A percentile compares a stretch with the other conserved stretches of the same genome.
Evolutionary conservation across 371 early-diverging fungal genomes (phyloP).

Genomic region (Apophysomyces variabilis): DNA sequence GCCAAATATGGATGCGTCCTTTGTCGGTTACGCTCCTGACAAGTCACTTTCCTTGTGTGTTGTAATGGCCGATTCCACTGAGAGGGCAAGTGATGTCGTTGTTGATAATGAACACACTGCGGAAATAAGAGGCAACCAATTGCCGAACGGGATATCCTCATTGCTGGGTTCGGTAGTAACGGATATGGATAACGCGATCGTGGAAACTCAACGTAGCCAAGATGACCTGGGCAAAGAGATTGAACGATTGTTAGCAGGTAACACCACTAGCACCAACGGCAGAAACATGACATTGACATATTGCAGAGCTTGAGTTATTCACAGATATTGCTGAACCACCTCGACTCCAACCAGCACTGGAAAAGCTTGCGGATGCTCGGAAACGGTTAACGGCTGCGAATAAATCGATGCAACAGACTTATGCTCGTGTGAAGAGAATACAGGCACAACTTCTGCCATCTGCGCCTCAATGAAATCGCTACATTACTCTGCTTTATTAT

Average conservation of each 20-base stretch:
- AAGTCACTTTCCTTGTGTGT: too few species aligned
- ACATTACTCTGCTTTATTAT: too few species aligned
- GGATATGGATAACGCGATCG: constrained; percentile 59
- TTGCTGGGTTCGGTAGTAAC: constrained; percentile 53
- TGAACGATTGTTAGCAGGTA: constrained; percentile 61
- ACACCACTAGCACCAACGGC: neutral
- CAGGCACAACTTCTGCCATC: constrained; percentile 18
- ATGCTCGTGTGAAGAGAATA: constrained; percentile 54
- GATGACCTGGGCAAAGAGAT: constrained; percentile 61
- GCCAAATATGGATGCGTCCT: too few species aligned
- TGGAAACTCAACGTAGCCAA: constrained; percentile 58
- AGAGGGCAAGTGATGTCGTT: too few species aligned
- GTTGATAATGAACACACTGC: neutral
- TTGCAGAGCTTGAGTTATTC: constrained; percentile 53
- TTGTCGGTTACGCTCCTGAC: too few species aligned
- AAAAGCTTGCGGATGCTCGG: constrained; percentile 53
- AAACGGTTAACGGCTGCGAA: constrained; percentile 51
- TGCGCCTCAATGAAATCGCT: neutral
- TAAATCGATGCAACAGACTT: constrained; percentile 49
- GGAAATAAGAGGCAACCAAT: constrained; percentile 8
- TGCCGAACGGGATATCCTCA: constrained; percentile 46
- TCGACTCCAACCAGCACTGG: constrained; percentile 52
- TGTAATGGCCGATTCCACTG: too few species aligned
- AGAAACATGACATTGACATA: neutral
- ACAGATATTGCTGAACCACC: constrained; percentile 59